Evolutionary conservation across 2,329 filamentous ascomycete genomes (phyloP).

Genomic region (Bipolaris sorokiniana): DNA sequence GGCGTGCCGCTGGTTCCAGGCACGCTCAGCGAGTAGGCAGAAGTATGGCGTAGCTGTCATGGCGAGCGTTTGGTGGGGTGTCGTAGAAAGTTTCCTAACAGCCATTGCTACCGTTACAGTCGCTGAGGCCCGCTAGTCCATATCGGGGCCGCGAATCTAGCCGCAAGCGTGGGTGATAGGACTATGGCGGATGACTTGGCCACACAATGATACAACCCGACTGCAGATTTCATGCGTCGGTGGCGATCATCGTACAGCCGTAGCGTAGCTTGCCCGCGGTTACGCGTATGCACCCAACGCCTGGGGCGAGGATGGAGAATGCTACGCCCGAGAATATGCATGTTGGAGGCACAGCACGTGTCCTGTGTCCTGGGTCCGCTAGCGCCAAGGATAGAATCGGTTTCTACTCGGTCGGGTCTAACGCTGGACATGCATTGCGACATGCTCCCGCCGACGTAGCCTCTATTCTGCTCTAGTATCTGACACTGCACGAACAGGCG

Average conservation of each 20-base stretch:
- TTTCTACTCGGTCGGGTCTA: conserved; percentile 2
- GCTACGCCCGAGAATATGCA: conserved; percentile 11
- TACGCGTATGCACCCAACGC: conserved; percentile 19
- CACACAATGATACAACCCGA: conserved; percentile 36
- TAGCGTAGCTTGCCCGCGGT: neutral
- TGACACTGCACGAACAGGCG: neutral
- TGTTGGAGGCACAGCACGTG: conserved; percentile 17
- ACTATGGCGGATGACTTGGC: conserved; percentile 23
- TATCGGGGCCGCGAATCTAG: conserved; percentile 17
- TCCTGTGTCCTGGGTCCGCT: conserved; percentile 12
- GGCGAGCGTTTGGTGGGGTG: conserved; percentile 38
- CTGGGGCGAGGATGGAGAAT: neutral
- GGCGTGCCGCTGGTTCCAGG: conserved; percentile 31
- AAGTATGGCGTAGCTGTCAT: conserved; percentile 32
- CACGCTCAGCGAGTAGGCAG: conserved; percentile 27
- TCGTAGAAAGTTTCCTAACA: conserved; percentile 33
- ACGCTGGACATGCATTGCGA: neutral
- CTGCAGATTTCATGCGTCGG: conserved; percentile 22
- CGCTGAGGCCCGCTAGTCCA: conserved; percentile 32
- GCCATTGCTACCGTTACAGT: conserved; percentile 45
- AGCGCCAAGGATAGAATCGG: conserved; percentile 8
- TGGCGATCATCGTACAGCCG: conserved; percentile 15
- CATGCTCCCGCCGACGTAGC: neutral
- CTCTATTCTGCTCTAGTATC: neutral
- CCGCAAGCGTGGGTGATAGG: conserved; percentile 22